A percentile compares a stretch with the other conserved stretches of the same genome.
Evolutionary conservation across 2,329 filamentous ascomycete genomes (phyloP).

Genomic region (Fusarium nurragi): DNA sequence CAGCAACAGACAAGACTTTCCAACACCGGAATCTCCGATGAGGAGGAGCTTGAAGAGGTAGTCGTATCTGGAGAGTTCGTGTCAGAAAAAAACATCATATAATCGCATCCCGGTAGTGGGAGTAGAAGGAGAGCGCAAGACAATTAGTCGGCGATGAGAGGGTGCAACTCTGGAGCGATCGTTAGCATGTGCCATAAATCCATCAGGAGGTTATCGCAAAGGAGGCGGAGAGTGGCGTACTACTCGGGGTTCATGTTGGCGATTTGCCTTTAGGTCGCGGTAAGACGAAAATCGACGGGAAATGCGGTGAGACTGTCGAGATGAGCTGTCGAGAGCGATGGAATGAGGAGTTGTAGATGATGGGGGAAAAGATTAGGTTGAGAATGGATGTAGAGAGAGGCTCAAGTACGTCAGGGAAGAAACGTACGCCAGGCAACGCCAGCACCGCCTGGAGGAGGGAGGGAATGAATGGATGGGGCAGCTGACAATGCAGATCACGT

Average conservation of each 20-base stretch:
- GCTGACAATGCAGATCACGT: conserved; percentile 44
- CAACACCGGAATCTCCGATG: conserved; percentile 99
- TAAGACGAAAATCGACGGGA: conserved; percentile 4
- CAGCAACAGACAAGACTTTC: conserved; percentile 98
- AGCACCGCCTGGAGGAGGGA: conserved; percentile 35
- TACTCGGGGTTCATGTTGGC: conserved; percentile 90
- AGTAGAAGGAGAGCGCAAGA: conserved; percentile 1
- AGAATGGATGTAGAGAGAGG: conserved; percentile 40
- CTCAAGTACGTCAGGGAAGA: conserved; percentile 51
- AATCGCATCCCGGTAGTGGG: conserved; percentile 15
- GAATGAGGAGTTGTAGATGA: conserved; percentile 40
- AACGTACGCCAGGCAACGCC: conserved; percentile 46
- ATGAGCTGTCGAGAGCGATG: conserved; percentile 29
- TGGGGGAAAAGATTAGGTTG: conserved; percentile 43
- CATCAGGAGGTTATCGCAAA: conserved; percentile 48
- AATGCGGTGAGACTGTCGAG: conserved; percentile 4
- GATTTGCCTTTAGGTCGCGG: conserved; percentile 38
- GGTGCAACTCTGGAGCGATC: conserved; percentile 40
- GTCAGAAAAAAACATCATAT: conserved; percentile 41
- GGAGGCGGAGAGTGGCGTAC: conserved; percentile 65
- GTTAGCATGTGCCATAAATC: conserved; percentile 40
- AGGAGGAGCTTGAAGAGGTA: conserved; percentile 99
- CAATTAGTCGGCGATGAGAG: conserved; percentile 10
- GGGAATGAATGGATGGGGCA: conserved; percentile 42
- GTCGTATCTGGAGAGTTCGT: conserved; percentile 80